Percentiles rank a stretch among this genome's conserved stretches.
phyloP scores from a whole-genome alignment of 116 monocot genomes.

The Posidonia oceanica region DNA sequence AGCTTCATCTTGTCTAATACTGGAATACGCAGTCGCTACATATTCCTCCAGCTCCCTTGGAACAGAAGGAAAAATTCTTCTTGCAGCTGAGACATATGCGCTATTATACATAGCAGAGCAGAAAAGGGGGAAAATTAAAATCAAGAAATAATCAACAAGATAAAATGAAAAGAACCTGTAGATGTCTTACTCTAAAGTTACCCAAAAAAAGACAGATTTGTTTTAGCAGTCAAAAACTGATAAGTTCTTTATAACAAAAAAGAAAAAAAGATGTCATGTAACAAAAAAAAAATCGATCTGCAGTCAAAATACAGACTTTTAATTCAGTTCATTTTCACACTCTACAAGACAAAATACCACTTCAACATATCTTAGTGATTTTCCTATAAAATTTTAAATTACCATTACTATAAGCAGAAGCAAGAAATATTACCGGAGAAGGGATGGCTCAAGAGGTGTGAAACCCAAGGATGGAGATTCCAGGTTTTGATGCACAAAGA shows the following conservation, averaged over 20 bases:
- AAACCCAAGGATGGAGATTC: slow-evolving; percentile 93
- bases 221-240: too few species aligned
- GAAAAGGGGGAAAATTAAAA: background rate
- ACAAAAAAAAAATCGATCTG: too few species aligned
- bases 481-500: slow-evolving; percentile 87
- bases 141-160: background rate
- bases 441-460: slow-evolving; percentile 78
- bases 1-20: slow-evolving; percentile 96
- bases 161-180: background rate
- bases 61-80: slow-evolving; percentile 68
- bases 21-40: slow-evolving; percentile 87
- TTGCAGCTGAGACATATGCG: slow-evolving; percentile 88
- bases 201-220: too few species aligned
- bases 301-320: too few species aligned
- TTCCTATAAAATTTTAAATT: too few species aligned
- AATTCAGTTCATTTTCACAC: too few species aligned
- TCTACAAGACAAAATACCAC: too few species aligned
- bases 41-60: slow-evolving; percentile 92
- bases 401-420: background rate
- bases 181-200: too few species aligned
- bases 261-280: too few species aligned
- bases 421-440: slow-evolving; percentile 53
- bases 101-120: slow-evolving; percentile 14
- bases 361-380: too few species aligned
- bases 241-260: too few species aligned